Conservation (phyloP, 1,139 yeast genomes). For the Kurtzmaniella natalensis region DNA sequence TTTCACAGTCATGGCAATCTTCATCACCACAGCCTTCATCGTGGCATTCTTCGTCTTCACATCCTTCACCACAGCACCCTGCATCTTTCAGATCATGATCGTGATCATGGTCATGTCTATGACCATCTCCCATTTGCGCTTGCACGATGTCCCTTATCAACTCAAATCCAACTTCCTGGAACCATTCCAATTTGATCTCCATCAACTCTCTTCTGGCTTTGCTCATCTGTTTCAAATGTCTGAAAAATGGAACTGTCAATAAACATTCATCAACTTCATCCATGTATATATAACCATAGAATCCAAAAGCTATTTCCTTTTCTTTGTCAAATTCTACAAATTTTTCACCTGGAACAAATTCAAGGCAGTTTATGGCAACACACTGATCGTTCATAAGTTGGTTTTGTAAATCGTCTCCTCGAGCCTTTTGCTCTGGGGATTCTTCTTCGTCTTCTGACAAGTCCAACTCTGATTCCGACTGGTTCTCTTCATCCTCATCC, state of each 20-base stretch:
- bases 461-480: conserved; percentile 29
- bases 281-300: conserved; percentile 68
- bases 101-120: conserved; percentile 15
- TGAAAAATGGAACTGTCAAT: conserved; percentile 49
- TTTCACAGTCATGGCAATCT: conserved; percentile 10
- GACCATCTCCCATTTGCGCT: conserved; percentile 8
- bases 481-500: conserved; percentile 10
- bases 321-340: background rate
- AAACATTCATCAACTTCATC: conserved; percentile 59
- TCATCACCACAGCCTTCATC: conserved; percentile 8
- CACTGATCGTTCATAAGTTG: conserved; percentile 28
- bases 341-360: background rate
- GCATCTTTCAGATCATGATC: conserved; percentile 10
- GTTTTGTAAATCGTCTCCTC: conserved; percentile 22
- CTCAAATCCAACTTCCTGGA: conserved; percentile 51
- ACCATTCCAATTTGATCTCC: conserved; percentile 56
- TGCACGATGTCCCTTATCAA: conserved; percentile 33
- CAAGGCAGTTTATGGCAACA: background rate
- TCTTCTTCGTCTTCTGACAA: conserved; percentile 26
- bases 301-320: conserved; percentile 51
- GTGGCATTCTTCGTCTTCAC: conserved; percentile 4
- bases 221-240: conserved; percentile 31
- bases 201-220: conserved; percentile 23
- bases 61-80: conserved; percentile 1
- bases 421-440: conserved; percentile 15